Percentiles rank a stretch among this genome's conserved stretches.
Conservation (phyloP, 192 early-diverging fungal genomes). For the Coemansia sp. region DNA sequence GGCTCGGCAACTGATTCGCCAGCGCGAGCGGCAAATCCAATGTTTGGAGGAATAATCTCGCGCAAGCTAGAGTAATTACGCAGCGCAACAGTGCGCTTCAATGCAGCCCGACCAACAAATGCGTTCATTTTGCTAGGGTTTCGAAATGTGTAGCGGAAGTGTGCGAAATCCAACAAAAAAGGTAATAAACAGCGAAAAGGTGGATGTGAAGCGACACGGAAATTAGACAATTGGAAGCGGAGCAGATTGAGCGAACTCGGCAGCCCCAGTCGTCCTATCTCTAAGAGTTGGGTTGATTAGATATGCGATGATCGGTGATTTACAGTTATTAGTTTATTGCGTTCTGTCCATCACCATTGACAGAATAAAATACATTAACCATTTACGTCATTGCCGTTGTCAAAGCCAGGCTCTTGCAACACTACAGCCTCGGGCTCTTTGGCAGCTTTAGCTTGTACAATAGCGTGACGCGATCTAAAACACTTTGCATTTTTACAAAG, state of each 20-base stretch:
- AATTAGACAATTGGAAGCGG: no score
- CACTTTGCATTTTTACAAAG: no score
- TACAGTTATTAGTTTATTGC: neutral
- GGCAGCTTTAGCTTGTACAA: no score
- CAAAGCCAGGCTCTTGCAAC: no score
- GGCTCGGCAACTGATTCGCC: constrained; percentile 30
- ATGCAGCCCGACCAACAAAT: constrained; percentile 27
- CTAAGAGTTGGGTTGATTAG: no score
- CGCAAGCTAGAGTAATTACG: constrained; percentile 51
- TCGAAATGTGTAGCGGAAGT: neutral
- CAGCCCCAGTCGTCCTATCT: no score
- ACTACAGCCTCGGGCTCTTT: no score
- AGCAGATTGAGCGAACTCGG: no score
- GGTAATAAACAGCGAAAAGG: neutral
- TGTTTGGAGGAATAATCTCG: constrained; percentile 67
- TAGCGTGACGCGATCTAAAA: no score
- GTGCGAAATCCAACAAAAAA: no score
- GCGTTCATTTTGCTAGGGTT: constrained; percentile 30
- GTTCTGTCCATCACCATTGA: neutral
- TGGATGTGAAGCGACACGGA: no score
- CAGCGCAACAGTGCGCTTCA: constrained; percentile 28
- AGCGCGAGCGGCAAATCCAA: constrained; percentile 60
- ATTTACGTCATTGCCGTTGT: no score
- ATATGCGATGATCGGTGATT: neutral
- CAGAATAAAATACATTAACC: neutral